phyloP scores from a whole-genome alignment of 2,329 filamentous ascomycete species.

The Ophiocordyceps camponoti-saundersi region DNA sequence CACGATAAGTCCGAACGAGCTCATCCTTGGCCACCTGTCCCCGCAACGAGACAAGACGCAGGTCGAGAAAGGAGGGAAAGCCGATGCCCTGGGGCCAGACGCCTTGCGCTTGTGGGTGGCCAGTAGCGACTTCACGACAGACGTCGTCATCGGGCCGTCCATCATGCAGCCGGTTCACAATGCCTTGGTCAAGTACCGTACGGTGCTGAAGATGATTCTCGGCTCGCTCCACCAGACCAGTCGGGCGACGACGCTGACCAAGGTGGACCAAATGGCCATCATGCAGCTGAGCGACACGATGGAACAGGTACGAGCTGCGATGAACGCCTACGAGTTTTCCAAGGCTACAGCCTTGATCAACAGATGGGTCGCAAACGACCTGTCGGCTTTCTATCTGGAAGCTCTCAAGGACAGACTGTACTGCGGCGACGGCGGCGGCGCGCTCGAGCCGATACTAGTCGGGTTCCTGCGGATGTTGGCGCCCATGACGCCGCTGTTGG shows the following conservation, averaged over 20 bases:
- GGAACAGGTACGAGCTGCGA: slow-evolving; percentile 45
- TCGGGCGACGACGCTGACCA: slow-evolving; percentile 32
- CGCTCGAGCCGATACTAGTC: slow-evolving; percentile 48
- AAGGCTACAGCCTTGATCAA: slow-evolving; percentile 58
- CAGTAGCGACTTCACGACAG: slow-evolving; percentile 77
- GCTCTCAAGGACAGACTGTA: slow-evolving; percentile 84
- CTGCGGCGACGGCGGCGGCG: slow-evolving; percentile 54
- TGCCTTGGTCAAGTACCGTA: slow-evolving; percentile 69
- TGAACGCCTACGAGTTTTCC: slow-evolving; percentile 64
- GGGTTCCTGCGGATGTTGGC: slow-evolving; percentile 64
- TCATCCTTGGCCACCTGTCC: slow-evolving; percentile 70
- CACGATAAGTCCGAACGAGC: slow-evolving; percentile 60
- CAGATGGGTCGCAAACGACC: slow-evolving; percentile 62
- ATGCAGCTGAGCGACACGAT: slow-evolving; percentile 54
- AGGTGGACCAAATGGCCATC: slow-evolving; percentile 59
- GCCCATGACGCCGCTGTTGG: slow-evolving; percentile 65
- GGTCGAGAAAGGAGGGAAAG: slow-evolving; percentile 26
- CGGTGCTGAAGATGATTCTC: slow-evolving; percentile 79
- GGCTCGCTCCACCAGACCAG: slow-evolving; percentile 49
- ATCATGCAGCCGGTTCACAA: slow-evolving; percentile 64
- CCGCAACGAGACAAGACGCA: slow-evolving; percentile 46
- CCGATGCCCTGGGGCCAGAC: slow-evolving; percentile 68
- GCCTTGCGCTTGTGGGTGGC: slow-evolving; percentile 82
- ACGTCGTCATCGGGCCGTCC: slow-evolving; percentile 65
- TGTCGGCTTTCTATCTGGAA: slow-evolving; percentile 91